Evolutionary conservation across 2,329 filamentous ascomycete genomes (phyloP).

Genomic region (Fragosphaeria purpurea): DNA sequence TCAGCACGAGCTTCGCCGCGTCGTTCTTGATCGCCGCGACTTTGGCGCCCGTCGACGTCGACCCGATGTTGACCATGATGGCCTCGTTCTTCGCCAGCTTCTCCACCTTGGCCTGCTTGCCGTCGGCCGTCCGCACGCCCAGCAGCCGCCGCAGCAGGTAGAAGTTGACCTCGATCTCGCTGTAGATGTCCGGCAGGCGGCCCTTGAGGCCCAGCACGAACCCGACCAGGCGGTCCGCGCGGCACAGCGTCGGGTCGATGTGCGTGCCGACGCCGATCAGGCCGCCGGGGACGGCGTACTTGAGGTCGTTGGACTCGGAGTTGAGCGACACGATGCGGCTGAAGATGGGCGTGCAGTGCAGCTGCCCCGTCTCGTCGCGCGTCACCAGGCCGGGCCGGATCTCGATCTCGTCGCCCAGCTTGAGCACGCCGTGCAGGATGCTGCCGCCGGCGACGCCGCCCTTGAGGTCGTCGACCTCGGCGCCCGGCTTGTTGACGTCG

Average conservation of each 20-base stretch:
- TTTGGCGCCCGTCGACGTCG: slow-evolving; percentile 94
- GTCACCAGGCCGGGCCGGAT: slow-evolving; percentile 98
- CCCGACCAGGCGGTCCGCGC: slow-evolving; percentile 96
- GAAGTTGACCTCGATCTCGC: slow-evolving; percentile 98
- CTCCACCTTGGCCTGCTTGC: slow-evolving; percentile 98
- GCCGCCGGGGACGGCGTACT: slow-evolving; percentile 95
- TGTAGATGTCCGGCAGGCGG: slow-evolving; percentile 91
- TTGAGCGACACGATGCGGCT: slow-evolving; percentile 90
- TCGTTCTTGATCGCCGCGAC: slow-evolving; percentile 95
- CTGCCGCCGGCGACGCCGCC: slow-evolving; percentile 96
- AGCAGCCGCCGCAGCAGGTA: slow-evolving; percentile 90
- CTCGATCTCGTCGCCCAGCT: slow-evolving; percentile 96
- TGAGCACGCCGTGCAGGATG: slow-evolving; percentile 92
- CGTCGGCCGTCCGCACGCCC: slow-evolving; percentile 94
- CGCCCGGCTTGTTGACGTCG: slow-evolving; percentile 99
- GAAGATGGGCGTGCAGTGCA: slow-evolving; percentile 96
- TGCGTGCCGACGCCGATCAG: slow-evolving; percentile 96
- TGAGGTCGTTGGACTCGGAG: slow-evolving; percentile 95
- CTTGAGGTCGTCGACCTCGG: slow-evolving; percentile 96
- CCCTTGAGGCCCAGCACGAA: slow-evolving; percentile 95
- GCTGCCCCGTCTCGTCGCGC: slow-evolving; percentile 83
- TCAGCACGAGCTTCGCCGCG: slow-evolving; percentile 88
- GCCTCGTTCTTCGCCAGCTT: slow-evolving; percentile 98
- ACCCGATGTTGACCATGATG: slow-evolving; percentile 99
- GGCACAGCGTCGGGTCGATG: slow-evolving; percentile 94